These are phyloP conservation scores for Kentomonas sorsogonicus DNA, from an alignment of 208 protist species.

Conservation along the genomic window DNA sequence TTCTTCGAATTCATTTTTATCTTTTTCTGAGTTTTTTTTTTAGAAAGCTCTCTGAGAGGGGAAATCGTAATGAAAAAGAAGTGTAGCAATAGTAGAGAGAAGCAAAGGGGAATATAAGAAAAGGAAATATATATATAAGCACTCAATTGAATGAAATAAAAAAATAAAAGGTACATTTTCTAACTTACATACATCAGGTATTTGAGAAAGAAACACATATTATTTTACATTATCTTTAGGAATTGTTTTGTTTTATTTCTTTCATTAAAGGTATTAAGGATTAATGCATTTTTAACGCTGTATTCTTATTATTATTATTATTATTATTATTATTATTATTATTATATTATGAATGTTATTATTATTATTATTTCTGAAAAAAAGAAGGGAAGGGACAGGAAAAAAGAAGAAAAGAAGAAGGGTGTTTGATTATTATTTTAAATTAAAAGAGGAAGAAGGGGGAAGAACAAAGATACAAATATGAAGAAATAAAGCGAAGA, in stretches of 20 bases:
- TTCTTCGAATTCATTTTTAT: not conserved
- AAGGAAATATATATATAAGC: not conserved
- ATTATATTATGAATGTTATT: slow-evolving; percentile 7
- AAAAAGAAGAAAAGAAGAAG: slow-evolving; percentile 14
- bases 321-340: not conserved
- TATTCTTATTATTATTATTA: slow-evolving; percentile 5
- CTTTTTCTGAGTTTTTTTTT: not conserved
- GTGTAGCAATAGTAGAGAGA: not conserved
- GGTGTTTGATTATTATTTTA: not conserved
- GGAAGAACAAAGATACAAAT: not conserved
- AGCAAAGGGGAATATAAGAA: not conserved
- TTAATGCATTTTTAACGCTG: no score
- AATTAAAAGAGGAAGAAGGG: not conserved
- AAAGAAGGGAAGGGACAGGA: not conserved
- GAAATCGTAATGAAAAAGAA: slow-evolving; percentile 4
- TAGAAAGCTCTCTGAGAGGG: not conserved
- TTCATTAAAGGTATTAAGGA: no score
- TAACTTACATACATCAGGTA: no score
- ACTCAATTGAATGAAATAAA: no score
- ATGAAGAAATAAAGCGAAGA: not conserved
- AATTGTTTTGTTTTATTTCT: no score
- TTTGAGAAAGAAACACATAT: no score
- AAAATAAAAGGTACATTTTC: no score
- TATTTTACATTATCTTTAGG: no score
- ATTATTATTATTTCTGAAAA: slow-evolving; percentile 8